Base-by-base conservation (phyloP, 495 filamentous ascomycete species). In the Penicillium desertorum region DNA sequence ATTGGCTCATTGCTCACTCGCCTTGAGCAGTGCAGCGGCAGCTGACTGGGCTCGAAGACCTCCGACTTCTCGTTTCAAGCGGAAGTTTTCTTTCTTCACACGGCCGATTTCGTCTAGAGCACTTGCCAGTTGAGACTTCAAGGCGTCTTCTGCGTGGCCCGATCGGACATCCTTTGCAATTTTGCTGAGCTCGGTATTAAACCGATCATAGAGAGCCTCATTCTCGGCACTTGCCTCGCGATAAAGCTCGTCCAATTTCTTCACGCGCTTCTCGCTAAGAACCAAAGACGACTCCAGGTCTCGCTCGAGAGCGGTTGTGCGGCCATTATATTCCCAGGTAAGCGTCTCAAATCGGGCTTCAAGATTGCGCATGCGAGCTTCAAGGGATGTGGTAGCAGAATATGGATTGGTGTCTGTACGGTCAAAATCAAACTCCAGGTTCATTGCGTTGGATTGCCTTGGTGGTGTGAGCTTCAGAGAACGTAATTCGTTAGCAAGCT, bases 151-250 rank as follows among this genome's bases (percentile, higher is more conserved):
- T 0, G 84, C 88, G 37, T 86, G 87, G 22, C 87, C 85, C 5
- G 81, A 80, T 64, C 87, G 88, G 34, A 94, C 80, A 9, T 86
- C 88, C 64, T 83, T 87, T 19, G 90, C 78, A 52, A 97, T 87
- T 77, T 90, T 92, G 51, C 82, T 88, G 45, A 98, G 73, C 68
- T 98, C 94, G 23, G 84, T 81, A 62, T 97, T 96, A 76, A 97
- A 96, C 60, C 87, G 88, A 61, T 92, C 89, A 69, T 97, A 97
- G 39, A 97, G 78, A 47, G 94, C 83, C 72, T 97, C 93, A 61
- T 97, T 98, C 76, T 98, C 94, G 0, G 90, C 90, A 65, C 86
- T 93, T 17, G 86, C 83, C 63, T 96, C 88, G 57, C 91, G 89
- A 73, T 95, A 94, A 36, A 96, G 72, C 69, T 94, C 89, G 67